Evolutionary conservation across 2,329 filamentous ascomycete species (phyloP), one percentile per base, ranked within the genome.

Genomic region (Beauveria bassiana): DNA sequence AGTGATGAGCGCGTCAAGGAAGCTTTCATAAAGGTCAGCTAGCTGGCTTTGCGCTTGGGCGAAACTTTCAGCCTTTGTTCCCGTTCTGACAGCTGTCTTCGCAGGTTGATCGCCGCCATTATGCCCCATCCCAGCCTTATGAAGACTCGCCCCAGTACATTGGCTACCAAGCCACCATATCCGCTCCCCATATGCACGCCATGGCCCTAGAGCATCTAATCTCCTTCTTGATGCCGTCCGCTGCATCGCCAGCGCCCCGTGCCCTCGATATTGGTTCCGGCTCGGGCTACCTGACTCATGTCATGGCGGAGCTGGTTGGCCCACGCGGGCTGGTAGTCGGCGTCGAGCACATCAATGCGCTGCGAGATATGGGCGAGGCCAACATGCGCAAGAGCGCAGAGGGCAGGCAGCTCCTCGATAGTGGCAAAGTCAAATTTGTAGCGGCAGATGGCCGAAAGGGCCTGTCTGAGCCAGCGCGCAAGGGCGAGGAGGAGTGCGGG

Each of bases 31-130:
- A 82, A 82, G 65, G 89, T 31, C 28, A 31, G 28, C 28, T 91
- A 76, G 3, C 5, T 14, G 34, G 12, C 8, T 34, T 63, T 73
- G 31, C 9, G 16, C 3, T 45, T n/a, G 3, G 2, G 7, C 18
- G 1, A 9, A 31, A 4, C n/a, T 18, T 18, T 24, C 24, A 43
- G 28, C 5, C 4, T 16, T 14, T 3, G 52, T 31, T 46, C 58
- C 56, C 58, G 56, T 20, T 24, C 62, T 63, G 10, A 64, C 62
- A 52, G 10, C 38, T 10, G 10, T 4, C 28, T 24, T 2, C 20
- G 9, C 66, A 92, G 87, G 91, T 98, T 70, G 93, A 99, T 74
- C 86, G 95, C 64, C 92, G 84, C 0, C 84, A 98, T 75, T 98
- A 93, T 75, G 84, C 89, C 16, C 89, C 90, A 3, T 70, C 74